Evolutionary conservation across 1,284 basidiomycete genomes (phyloP).

Genomic region (Apiotrichum mycotoxinovorans): DNA sequence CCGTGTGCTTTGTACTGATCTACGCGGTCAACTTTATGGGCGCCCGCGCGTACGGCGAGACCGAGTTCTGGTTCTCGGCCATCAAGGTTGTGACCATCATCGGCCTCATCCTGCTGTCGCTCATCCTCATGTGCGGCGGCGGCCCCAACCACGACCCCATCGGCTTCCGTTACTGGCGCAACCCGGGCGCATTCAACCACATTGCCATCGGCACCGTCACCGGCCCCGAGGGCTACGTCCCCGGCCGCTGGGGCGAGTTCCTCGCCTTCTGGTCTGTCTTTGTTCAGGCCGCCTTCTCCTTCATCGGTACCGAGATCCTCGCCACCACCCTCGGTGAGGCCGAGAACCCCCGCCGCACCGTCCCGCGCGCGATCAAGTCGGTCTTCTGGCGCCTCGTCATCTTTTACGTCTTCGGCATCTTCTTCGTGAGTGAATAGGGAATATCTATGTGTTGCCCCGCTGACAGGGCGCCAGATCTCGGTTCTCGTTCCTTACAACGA

Average conservation of each 20-base stretch:
- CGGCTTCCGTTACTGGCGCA: slow-evolving; percentile 60
- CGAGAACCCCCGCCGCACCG: slow-evolving; percentile 69
- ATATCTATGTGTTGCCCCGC: neutral
- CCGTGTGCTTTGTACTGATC: slow-evolving; percentile 47
- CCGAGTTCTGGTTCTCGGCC: slow-evolving; percentile 40
- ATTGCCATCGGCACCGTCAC: slow-evolving; percentile 13
- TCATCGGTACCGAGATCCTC: slow-evolving; percentile 61
- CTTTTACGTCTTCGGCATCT: slow-evolving; percentile 57
- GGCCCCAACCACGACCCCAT: slow-evolving; percentile 55
- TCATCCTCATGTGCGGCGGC: slow-evolving; percentile 68
- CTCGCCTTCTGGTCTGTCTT: slow-evolving; percentile 65
- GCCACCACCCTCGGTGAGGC: slow-evolving; percentile 51
- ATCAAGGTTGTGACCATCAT: slow-evolving; percentile 36
- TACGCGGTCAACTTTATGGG: slow-evolving; percentile 50
- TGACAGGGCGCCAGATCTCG: slow-evolving; percentile 55
- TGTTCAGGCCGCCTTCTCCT: slow-evolving; percentile 77
- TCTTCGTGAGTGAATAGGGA: slow-evolving; percentile 4
- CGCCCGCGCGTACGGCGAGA: slow-evolving; percentile 36
- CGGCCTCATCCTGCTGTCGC: slow-evolving; percentile 57
- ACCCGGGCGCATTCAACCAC: slow-evolving; percentile 54
- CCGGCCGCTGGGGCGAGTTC: slow-evolving; percentile 56
- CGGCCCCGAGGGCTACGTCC: slow-evolving; percentile 19
- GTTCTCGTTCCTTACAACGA: slow-evolving; percentile 75
- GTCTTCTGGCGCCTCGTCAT: slow-evolving; percentile 75
- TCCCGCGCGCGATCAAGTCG: slow-evolving; percentile 71